Base-by-base conservation (phyloP, 371 early-diverging fungal species). In the Choanephora cucurbitarum region DNA sequence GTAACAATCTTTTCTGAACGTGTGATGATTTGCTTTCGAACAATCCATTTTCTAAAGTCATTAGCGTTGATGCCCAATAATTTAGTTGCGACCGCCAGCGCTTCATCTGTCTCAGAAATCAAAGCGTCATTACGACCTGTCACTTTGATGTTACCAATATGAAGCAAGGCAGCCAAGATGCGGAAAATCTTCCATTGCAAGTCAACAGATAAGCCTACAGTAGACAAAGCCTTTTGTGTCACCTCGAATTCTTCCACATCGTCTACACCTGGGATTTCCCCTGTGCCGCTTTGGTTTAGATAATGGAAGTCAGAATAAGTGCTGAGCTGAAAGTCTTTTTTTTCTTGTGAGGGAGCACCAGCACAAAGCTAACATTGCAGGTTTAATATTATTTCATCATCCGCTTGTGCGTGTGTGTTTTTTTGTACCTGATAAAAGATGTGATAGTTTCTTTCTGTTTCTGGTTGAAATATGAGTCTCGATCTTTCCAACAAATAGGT, bases 401-500 rank as follows among this genome's bases (percentile, higher is more conserved):
- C 32, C 14, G 23, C 19, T 31, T 45, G 37, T 37, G 1, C 9
- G 32, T n/a, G 15, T 32, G 7, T 19, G 14, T 21, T 17, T 7
- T n/a, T 24, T 22, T 19, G 40, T 72, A 79, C 80, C 70, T 92
- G 96, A 78, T 99, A 99, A 76, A 99, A 99, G 60, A 99, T 94
- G 79, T 99, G 99, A 76, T 98, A 99, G 79, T 98, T 99, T 63
- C 98, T 80, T 73, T 99, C 99, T 0, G 82, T 81, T 28, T 84
- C 80, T 4, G 95, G 94, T 70, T 97, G 98, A 67, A 92, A 93
- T 23, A 95, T 88, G 31, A 99, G 75, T 61, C 99, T 88, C 14
- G 97, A 95, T 50, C 97, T 86, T 73, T 99, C 99, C 57, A 99
- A 72, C 8, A 99, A 84, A 72, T 99, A 99, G 8, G 97, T 98